Percentiles rank a stretch among this genome's conserved stretches.
Evolutionary conservation across 139 green algal genomes (phyloP).

Genomic region (Tetraselmis striata): DNA sequence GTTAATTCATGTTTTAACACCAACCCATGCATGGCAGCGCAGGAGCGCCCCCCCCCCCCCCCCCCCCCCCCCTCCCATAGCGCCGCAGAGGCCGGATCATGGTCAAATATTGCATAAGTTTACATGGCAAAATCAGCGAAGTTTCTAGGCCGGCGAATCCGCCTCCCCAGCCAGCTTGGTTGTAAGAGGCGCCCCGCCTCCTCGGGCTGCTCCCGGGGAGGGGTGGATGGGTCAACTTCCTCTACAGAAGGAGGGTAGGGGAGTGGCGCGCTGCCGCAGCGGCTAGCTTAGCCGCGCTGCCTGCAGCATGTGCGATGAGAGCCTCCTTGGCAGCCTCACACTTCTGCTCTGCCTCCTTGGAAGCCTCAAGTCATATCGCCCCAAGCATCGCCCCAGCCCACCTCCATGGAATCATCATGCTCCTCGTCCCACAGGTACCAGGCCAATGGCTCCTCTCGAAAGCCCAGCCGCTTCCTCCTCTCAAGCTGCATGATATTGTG

Average conservation of each 20-base stretch:
- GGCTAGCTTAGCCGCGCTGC: background rate
- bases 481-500: background rate
- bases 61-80: background rate
- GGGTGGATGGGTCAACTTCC: background rate
- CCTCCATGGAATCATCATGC: background rate
- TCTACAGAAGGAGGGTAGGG: background rate
- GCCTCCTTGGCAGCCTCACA: background rate
- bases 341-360: background rate
- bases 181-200: background rate
- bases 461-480: background rate
- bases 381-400: background rate
- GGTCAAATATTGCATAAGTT: slow-evolving; percentile 1
- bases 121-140: background rate
- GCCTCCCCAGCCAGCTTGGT: background rate
- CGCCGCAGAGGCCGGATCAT: background rate
- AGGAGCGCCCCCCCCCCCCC: no score
- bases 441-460: background rate
- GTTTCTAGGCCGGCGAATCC: background rate
- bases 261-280: background rate
- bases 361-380: background rate
- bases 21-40: no score
- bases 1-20: background rate
- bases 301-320: background rate
- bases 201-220: background rate
- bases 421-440: background rate